A percentile compares a stretch with the other conserved stretches of the same genome.
Evolutionary conservation across 169 alveolate genomes (phyloP).

Genomic region (Eimeria sp.): DNA sequence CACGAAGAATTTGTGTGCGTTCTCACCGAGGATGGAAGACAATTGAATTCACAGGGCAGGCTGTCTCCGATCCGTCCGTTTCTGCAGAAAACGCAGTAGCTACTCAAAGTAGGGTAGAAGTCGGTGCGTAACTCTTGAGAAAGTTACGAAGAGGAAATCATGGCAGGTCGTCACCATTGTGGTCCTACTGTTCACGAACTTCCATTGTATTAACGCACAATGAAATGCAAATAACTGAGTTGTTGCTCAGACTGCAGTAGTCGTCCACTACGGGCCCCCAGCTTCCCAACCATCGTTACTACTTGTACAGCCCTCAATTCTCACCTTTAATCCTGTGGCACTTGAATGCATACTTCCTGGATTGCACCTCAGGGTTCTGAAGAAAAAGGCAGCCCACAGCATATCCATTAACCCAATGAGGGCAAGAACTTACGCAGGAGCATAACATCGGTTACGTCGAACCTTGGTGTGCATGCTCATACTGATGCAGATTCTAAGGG

Average conservation of each 20-base stretch:
- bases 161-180: not conserved
- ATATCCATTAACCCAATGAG: not conserved
- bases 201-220: not conserved
- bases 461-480: not conserved
- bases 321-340: constrained; percentile 93
- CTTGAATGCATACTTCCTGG: constrained; percentile 94
- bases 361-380: constrained; percentile 84
- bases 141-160: not conserved
- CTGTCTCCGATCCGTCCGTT: constrained; percentile 85
- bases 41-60: constrained; percentile 94
- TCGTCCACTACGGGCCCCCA: not conserved
- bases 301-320: not conserved
- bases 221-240: not conserved
- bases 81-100: constrained; percentile 55
- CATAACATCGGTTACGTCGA: not conserved
- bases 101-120: not conserved
- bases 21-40: constrained; percentile 93
- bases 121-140: not conserved
- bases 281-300: not conserved
- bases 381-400: not conserved
- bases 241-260: not conserved
- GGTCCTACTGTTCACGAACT: not conserved
- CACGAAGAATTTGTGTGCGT: not conserved
- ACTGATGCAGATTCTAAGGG: not conserved
- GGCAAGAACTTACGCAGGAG: not conserved